Percentiles rank a stretch among this genome's conserved stretches.
These are phyloP conservation scores for Andrographis paniculata DNA, from an alignment of 305 asterid genomes.

Conservation along the genomic window DNA sequence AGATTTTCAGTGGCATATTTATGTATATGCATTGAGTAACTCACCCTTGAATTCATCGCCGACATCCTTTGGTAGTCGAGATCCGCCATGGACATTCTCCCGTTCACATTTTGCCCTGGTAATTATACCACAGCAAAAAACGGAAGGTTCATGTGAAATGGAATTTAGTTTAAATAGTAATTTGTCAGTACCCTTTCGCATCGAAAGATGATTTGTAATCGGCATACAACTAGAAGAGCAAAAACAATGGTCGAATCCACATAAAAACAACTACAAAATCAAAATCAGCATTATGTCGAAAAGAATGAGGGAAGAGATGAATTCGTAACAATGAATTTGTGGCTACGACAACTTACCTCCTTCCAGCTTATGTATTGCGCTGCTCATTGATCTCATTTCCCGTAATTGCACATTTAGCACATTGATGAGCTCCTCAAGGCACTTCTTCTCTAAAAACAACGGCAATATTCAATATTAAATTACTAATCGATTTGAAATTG, in stretches of 20 bases:
- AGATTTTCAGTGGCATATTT: slow-evolving; percentile 4
- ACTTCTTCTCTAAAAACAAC: slow-evolving; percentile 57
- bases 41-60: slow-evolving; percentile 51
- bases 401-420: slow-evolving; percentile 60
- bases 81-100: slow-evolving; percentile 35
- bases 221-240: too few relatives aligned
- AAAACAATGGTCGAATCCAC: too few relatives aligned
- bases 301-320: slow-evolving; percentile 4
- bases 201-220: neutral
- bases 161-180: neutral
- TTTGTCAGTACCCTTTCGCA: too few relatives aligned
- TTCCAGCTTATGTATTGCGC: slow-evolving; percentile 66
- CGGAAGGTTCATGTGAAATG: slow-evolving; percentile 5
- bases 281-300: neutral
- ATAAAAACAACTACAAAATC: neutral
- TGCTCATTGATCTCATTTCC: slow-evolving; percentile 86
- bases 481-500: slow-evolving; percentile 4
- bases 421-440: slow-evolving; percentile 72
- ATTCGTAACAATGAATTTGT: slow-evolving; percentile 8
- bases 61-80: slow-evolving; percentile 36
- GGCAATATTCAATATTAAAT: slow-evolving; percentile 8
- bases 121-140: slow-evolving; percentile 20
- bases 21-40: slow-evolving; percentile 16
- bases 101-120: slow-evolving; percentile 50
- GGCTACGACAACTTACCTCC: slow-evolving; percentile 24